Evolutionary conservation across 108 stramenopile genomes (phyloP), one percentile per base, ranked within the genome.

Genomic region (Stephanodiscus minutulus): DNA sequence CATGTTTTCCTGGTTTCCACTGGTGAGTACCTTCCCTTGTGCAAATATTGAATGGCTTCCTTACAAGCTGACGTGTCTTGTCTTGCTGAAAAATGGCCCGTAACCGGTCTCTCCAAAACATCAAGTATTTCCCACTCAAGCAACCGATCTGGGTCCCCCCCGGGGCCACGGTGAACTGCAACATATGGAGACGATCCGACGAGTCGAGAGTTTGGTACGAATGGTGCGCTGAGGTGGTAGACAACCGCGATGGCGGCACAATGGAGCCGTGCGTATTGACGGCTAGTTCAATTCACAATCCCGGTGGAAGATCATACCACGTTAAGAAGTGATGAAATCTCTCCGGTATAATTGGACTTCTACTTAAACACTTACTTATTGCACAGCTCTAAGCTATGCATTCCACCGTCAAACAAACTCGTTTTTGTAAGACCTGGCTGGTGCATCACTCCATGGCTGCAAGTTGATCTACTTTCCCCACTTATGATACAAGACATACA

Each of bases 1-100:
- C 21, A 98, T 98, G 97, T 99, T 97, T 83, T 89, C 89, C 35
- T 98, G 97, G 98, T 98, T 98, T 70, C 97, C 98, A 39, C 57
- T 97, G 27, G 72, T 73, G 33, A 73, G 72, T 20, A 17, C 28
- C 2, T 33, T 53, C n/a, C 64, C 5, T 20, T 64, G 25, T 46
- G 43, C 21, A 64, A 5, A 2, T 22, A 28, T 28, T 46, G 22
- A 43, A 21, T 17, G 43, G 13, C 39, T 41, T 41, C 43, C 3
- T 1, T 44, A 13, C 39, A 44, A 13, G 13, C 2, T 13, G 15
- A 13, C 12, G 2, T 3, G 15, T n/a, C n/a, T 15, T 15, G n/a
- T 57, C 27, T 28, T 25, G 43, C 33, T 58, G 0, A n/a, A 46
- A 10, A 5, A 41, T 21, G 36, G 13, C 21, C 39, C 3, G n/a